A percentile compares a stretch with the other conserved stretches of the same genome.
These are phyloP conservation scores for Tephrocybe sp. DNA, from an alignment of 768 basidiomycete genomes.

Conservation along the genomic window DNA sequence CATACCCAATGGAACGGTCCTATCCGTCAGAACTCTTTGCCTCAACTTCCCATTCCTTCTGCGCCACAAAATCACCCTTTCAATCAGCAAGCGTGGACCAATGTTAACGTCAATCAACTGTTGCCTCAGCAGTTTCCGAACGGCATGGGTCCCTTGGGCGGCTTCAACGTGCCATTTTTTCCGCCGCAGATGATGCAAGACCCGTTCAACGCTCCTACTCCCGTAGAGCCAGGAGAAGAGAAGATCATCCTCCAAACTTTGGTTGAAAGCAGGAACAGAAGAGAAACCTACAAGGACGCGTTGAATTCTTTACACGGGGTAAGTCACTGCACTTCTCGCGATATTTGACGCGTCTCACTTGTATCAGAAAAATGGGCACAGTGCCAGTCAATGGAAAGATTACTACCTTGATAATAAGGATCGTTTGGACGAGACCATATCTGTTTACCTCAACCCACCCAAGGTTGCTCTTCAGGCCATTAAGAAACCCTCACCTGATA, in stretches of 20 bases:
- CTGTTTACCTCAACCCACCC: constrained; percentile 29
- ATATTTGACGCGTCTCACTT: constrained; percentile 18
- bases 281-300: constrained; percentile 61
- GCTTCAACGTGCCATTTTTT: constrained; percentile 42
- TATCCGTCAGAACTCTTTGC: constrained; percentile 16
- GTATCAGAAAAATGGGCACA: constrained; percentile 46
- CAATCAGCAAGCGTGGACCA: constrained; percentile 31
- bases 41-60: constrained; percentile 19
- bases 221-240: constrained; percentile 59
- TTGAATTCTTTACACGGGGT: constrained; percentile 70
- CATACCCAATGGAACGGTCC: constrained; percentile 30
- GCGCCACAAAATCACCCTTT: constrained; percentile 34
- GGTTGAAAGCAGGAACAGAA: constrained; percentile 35
- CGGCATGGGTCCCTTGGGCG: constrained; percentile 27
- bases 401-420: constrained; percentile 73
- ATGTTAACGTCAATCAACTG: constrained; percentile 27
- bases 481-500: constrained; percentile 40
- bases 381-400: constrained; percentile 74
- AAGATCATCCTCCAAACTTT: constrained; percentile 53
- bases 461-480: constrained; percentile 28
- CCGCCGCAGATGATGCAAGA: constrained; percentile 59
- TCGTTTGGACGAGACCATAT: constrained; percentile 52
- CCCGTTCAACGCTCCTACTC: constrained; percentile 50
- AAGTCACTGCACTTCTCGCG: constrained; percentile 21
- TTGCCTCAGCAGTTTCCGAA: constrained; percentile 29